Conservation (phyloP, 495 filamentous ascomycete genomes). For the Aspergillus incahuasiensis region DNA sequence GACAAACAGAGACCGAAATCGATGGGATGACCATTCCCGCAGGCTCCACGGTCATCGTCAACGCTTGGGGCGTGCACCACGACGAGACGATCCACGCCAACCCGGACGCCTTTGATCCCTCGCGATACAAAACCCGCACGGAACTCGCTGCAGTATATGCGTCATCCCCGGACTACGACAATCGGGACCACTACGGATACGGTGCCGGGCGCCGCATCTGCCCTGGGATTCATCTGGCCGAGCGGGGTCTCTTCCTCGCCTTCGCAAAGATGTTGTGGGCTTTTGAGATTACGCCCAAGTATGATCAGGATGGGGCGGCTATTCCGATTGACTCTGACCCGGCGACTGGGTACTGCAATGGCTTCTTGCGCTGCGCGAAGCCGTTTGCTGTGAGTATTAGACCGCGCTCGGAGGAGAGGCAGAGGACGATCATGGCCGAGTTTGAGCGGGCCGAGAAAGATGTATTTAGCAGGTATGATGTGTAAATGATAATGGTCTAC, state of each 20-base stretch:
- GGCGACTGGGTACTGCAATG: neutral
- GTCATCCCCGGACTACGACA: conserved; percentile 21
- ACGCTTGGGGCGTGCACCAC: conserved; percentile 31
- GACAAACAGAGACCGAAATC: conserved; percentile 22
- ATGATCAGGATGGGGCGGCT: neutral
- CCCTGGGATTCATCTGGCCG: conserved; percentile 27
- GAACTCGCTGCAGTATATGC: conserved; percentile 21
- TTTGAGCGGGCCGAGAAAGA: too few species aligned
- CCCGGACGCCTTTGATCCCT: conserved; percentile 50
- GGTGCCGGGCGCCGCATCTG: conserved; percentile 30
- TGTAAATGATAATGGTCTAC: too few species aligned
- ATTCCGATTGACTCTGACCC: neutral
- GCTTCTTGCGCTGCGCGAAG: neutral
- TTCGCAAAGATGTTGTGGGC: conserved; percentile 58
- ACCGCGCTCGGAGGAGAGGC: too few species aligned
- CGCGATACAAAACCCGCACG: conserved; percentile 33
- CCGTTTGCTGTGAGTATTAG: too few species aligned
- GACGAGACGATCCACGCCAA: conserved; percentile 30
- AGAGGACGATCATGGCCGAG: too few species aligned
- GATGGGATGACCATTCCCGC: conserved; percentile 30
- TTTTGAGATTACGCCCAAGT: conserved; percentile 36
- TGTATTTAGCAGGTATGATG: too few species aligned
- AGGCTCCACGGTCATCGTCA: conserved; percentile 28
- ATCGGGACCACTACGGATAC: conserved; percentile 28
- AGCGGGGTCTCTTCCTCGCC: conserved; percentile 48